Evolutionary conservation across 2,329 filamentous ascomycete genomes (phyloP), one percentile per base, ranked within the genome.

Genomic region (Ceratocystis alfenasii): DNA sequence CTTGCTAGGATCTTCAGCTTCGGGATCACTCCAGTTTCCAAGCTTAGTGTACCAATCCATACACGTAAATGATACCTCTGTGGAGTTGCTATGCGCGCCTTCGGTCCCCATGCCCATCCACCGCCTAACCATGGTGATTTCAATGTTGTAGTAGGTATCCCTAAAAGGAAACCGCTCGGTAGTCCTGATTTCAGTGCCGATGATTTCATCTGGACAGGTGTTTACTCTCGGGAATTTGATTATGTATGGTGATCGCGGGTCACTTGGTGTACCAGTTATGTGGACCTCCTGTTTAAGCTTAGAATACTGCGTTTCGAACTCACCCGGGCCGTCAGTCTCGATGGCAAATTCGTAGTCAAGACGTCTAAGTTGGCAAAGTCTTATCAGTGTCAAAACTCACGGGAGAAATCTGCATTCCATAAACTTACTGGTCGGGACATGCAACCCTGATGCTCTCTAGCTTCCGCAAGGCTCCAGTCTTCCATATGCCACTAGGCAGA

Each of bases 361-460:
- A 28, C 46, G 45, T 28, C 46, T 48, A 36, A 20, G 10, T 53
- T 25, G 10, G 20, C 8, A 28, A 22, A 15, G 48, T 12, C 30
- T 4, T 2, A 63, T 36, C 45, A 63, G 36, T 50, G 25, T n/a
- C 22, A 45, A 10, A 7, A 5, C 20, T 33, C 44, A 7, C 2
- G 17, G n/a, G 15, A 20, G 45, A 20, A 50, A 22, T 10, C 7
- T 15, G 8, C 45, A 36, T 33, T 12, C 4, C 30, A 17, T 48
- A 46, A 33, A 63, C 61, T 53, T 63, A 63, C 61, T 50, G 61
- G 45, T 63, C 45, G 1, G 46, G 25, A 22, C 61, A 63, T 17
- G 44, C 61, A 50, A 63, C 61, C 17, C 45, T 46, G 10, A 63
- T 63, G 28, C 45, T 63, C n/a, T 63, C 46, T 17, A 48, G 6